Evolutionary conservation across 164 flowering plant species (phyloP).

Genomic region (Buxus sempervirens): DNA sequence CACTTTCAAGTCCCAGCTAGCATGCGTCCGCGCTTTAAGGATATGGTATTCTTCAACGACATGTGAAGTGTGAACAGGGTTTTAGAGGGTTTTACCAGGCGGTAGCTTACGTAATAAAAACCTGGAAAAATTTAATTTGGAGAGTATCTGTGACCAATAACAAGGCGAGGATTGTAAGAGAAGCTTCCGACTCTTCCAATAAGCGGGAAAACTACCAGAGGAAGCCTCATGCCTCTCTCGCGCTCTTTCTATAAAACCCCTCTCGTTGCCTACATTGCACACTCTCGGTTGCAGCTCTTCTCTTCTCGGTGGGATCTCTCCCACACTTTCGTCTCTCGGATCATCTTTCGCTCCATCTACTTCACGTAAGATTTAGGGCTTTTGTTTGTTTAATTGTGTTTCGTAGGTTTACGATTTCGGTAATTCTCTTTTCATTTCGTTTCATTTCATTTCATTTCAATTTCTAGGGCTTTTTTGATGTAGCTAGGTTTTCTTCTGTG

Average conservation of each 20-base stretch:
- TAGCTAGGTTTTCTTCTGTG: background rate
- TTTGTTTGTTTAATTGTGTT: background rate
- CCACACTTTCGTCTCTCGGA: background rate
- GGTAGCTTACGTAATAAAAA: too few relatives aligned
- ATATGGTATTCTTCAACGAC: too few relatives aligned
- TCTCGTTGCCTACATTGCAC: background rate
- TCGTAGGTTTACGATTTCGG: background rate
- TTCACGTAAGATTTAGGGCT: background rate
- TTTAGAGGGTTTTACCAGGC: too few relatives aligned
- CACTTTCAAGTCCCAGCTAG: too few relatives aligned
- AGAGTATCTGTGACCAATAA: background rate
- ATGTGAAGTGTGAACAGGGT: too few relatives aligned
- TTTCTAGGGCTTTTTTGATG: too few relatives aligned
- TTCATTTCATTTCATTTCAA: background rate
- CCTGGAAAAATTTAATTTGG: too few relatives aligned
- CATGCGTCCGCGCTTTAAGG: too few relatives aligned
- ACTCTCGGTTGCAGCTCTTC: too few relatives aligned
- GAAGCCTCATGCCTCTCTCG: too few relatives aligned
- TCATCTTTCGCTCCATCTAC: background rate
- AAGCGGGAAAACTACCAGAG: background rate
- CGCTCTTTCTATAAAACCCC: background rate
- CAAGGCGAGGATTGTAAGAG: background rate
- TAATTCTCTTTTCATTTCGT: background rate
- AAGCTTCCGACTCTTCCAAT: slow-evolving; percentile 2
- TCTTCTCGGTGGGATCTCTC: background rate